Conservation (phyloP, 2,329 filamentous ascomycete species). For the Periglandula ipomoeae region DNA sequence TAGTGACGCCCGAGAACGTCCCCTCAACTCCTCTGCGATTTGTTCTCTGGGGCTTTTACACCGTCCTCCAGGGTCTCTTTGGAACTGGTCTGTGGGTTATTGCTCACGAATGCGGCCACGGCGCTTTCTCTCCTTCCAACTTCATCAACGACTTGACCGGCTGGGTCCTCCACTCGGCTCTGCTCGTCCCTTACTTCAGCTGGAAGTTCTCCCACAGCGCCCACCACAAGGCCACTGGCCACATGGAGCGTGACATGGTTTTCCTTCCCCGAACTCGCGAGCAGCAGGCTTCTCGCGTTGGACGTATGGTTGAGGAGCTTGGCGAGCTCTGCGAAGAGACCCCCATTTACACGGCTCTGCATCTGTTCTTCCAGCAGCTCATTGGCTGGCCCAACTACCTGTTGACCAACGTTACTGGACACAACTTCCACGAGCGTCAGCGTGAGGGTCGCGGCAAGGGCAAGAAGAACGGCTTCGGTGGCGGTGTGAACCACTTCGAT, state of each 20-base stretch:
- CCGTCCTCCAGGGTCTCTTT: constrained; percentile 82
- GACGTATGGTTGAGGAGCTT: constrained; percentile 70
- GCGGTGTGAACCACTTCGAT: constrained; percentile 91
- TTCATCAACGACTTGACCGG: constrained; percentile 84
- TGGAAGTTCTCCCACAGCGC: constrained; percentile 99
- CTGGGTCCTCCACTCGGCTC: constrained; percentile 79
- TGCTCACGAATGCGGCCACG: constrained; percentile 96
- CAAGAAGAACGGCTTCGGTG: constrained; percentile 73
- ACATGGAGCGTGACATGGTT: constrained; percentile 98
- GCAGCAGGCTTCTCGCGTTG: constrained; percentile 65
- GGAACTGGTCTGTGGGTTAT: constrained; percentile 93
- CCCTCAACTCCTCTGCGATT: constrained; percentile 59
- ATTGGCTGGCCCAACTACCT: constrained; percentile 92
- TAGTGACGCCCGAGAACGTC: constrained; percentile 74
- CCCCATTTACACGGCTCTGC: constrained; percentile 66
- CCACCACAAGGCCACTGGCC: constrained; percentile 97
- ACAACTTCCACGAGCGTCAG: constrained; percentile 89
- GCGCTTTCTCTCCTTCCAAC: constrained; percentile 91
- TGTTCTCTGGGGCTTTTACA: constrained; percentile 56
- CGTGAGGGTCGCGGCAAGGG: constrained; percentile 86
- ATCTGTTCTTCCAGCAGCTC: constrained; percentile 77
- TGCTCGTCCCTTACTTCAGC: constrained; percentile 95
- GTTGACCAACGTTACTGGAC: constrained; percentile 84
- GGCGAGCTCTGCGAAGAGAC: constrained; percentile 90
- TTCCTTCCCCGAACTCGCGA: constrained; percentile 91